Percentiles rank a stretch among this genome's conserved stretches.
Conservation (phyloP, 2,329 filamentous ascomycete species). For the Clarireedia hainanense region DNA sequence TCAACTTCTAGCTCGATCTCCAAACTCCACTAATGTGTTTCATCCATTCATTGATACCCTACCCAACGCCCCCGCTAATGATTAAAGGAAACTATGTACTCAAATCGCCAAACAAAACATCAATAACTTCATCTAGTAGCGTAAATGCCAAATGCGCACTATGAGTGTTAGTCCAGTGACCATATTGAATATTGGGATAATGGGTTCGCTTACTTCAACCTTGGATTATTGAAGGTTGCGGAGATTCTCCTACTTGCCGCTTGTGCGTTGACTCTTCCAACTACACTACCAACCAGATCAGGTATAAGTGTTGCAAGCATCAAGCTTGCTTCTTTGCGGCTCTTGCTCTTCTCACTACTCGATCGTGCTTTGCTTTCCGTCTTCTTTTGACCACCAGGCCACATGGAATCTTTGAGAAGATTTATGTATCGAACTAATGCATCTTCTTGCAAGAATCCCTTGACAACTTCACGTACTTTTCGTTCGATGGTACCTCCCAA, state of each 20-base stretch:
- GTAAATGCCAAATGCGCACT: constrained; percentile 32
- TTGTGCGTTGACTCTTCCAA: constrained; percentile 85
- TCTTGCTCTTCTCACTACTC: constrained; percentile 66
- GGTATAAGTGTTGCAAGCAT: constrained; percentile 86
- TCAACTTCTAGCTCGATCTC: no score
- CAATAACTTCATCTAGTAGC: constrained; percentile 30
- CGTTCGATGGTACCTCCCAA: constrained; percentile 93
- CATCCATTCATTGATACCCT: not conserved
- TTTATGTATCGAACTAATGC: constrained; percentile 68
- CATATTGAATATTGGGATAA: not conserved
- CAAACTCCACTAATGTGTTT: not conserved
- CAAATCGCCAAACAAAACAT: constrained; percentile 28
- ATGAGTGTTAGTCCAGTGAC: constrained; percentile 10
- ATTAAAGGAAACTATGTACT: constrained; percentile 16
- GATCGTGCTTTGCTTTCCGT: constrained; percentile 50
- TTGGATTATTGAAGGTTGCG: constrained; percentile 82
- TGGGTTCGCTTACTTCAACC: constrained; percentile 65
- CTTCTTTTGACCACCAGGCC: constrained; percentile 61
- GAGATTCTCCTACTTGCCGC: constrained; percentile 82
- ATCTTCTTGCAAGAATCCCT: constrained; percentile 67
- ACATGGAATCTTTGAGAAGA: constrained; percentile 68
- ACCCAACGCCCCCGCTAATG: constrained; percentile 25
- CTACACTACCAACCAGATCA: constrained; percentile 86
- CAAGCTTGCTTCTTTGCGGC: constrained; percentile 76
- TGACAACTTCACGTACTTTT: constrained; percentile 82